These are phyloP conservation scores for Sugiyamaella qingdaonensis DNA, from an alignment of 805 yeast genomes.

Conservation along the genomic window DNA sequence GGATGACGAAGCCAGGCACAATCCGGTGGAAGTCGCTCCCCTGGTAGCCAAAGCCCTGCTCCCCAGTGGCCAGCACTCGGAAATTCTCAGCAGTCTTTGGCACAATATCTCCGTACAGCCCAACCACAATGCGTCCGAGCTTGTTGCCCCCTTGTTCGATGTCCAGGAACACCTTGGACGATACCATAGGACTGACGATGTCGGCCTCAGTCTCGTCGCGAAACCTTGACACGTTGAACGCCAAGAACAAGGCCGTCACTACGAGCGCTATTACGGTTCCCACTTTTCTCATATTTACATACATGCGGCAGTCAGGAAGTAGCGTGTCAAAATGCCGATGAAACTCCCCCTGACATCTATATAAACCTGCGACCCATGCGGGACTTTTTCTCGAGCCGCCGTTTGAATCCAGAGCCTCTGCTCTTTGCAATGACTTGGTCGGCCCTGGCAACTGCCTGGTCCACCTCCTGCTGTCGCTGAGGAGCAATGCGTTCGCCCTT, in stretches of 20 bases:
- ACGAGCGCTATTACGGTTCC: background rate
- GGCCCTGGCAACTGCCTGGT: slow-evolving; percentile 59
- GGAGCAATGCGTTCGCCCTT: slow-evolving; percentile 65
- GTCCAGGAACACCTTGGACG: slow-evolving; percentile 79
- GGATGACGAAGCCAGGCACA: slow-evolving; percentile 71
- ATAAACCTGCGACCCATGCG: background rate
- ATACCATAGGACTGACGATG: slow-evolving; percentile 34
- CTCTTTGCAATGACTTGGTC: slow-evolving; percentile 65
- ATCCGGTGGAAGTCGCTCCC: slow-evolving; percentile 82
- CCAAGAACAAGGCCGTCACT: background rate
- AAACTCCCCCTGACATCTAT: background rate
- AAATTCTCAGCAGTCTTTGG: slow-evolving; percentile 89
- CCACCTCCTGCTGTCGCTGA: slow-evolving; percentile 55
- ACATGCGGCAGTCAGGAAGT: background rate
- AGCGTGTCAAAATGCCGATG: background rate
- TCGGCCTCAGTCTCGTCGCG: slow-evolving; percentile 32
- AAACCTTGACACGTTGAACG: background rate
- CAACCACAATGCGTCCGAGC: slow-evolving; percentile 77
- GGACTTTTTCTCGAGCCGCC: slow-evolving; percentile 41
- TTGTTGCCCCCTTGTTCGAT: slow-evolving; percentile 68
- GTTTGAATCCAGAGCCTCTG: slow-evolving; percentile 51
- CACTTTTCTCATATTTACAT: background rate
- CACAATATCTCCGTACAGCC: slow-evolving; percentile 52
- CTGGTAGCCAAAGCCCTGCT: slow-evolving; percentile 71
- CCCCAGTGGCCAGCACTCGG: slow-evolving; percentile 84